Evolutionary conservation across 257 asterid species (phyloP).

Genomic region (Ophiorrhiza pumila): DNA sequence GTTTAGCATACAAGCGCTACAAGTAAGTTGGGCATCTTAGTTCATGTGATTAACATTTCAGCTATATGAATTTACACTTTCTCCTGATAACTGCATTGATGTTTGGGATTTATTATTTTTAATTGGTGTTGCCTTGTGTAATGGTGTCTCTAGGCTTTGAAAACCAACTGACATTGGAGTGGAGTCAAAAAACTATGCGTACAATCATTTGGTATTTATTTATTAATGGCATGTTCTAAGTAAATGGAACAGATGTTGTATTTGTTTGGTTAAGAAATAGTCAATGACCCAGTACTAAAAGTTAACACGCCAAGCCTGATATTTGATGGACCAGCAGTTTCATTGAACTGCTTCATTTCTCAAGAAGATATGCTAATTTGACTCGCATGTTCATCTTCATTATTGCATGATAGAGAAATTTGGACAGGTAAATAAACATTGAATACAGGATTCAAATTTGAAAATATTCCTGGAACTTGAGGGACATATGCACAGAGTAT

Average conservation of each 20-base stretch:
- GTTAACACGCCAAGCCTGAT: not conserved
- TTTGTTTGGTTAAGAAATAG: not conserved
- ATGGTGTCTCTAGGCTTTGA: not conserved
- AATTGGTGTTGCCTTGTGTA: not conserved
- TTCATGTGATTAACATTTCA: not conserved
- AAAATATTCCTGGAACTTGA: not conserved
- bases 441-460: not conserved
- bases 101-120: not conserved
- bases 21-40: constrained; percentile 46
- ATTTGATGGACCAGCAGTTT: not conserved
- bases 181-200: not conserved
- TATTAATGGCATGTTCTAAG: not conserved
- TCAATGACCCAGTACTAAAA: not conserved
- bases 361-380: not conserved
- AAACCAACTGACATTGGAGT: constrained; percentile 3
- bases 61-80: not conserved
- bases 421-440: not conserved
- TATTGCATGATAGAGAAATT: not conserved
- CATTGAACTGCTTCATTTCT: not conserved
- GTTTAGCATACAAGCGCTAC: constrained; percentile 87
- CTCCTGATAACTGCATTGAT: not conserved
- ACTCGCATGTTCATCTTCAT: not conserved
- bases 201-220: not conserved
- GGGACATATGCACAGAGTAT: not conserved
- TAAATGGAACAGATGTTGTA: not conserved